Evolutionary conservation across 106 monocot genomes (phyloP), one percentile per base, ranked within the genome.

Genomic region (Gastrodia elata): DNA sequence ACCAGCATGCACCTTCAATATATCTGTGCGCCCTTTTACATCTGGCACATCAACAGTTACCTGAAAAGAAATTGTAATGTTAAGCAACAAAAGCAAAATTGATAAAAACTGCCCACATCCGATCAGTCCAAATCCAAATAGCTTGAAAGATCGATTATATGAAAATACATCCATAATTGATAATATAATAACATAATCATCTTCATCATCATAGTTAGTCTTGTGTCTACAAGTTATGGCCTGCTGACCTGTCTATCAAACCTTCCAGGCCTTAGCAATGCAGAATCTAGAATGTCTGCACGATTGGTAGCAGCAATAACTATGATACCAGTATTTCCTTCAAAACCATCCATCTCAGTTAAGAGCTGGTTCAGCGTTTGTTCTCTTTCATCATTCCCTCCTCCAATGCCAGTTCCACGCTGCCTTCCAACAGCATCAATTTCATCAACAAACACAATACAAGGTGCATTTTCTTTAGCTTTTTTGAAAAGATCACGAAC

Each of bases 391-490:
- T 94, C 94, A 77, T 94, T 94, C 43, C 94, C 94, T 69, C 94
- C 94, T 65, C 90, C 94, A 82, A 94, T 94, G 59, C 94, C 94
- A 10, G 94, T 82, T 43, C 94, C 94, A 74, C 94, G 82, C 77
- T 94, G 94, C 77, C 94, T 85, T 33, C 94, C 94, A 65, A 94
- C 94, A 35, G 94, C 94, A 78, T 94, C 94, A 76, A 94, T 94
- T 35, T 94, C 94, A 88, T 94, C 94, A 77, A 94, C 94, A 84
- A 94, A 94, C 18, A 94, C 94, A 65, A 94, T 97, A 72, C 96
- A 97, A 38, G 96, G 96, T 13, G 94, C 94, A 81, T 94, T 94
- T 64, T 94, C 94, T 77, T 94, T 94, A 20, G 94, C 94, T 79
- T 94, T 94, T 71, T 94, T 94, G 80, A 94, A 94, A 61, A 94